Evolutionary conservation across 140 eudicot genomes (phyloP).

Genomic region (Oenanthe javanica): DNA sequence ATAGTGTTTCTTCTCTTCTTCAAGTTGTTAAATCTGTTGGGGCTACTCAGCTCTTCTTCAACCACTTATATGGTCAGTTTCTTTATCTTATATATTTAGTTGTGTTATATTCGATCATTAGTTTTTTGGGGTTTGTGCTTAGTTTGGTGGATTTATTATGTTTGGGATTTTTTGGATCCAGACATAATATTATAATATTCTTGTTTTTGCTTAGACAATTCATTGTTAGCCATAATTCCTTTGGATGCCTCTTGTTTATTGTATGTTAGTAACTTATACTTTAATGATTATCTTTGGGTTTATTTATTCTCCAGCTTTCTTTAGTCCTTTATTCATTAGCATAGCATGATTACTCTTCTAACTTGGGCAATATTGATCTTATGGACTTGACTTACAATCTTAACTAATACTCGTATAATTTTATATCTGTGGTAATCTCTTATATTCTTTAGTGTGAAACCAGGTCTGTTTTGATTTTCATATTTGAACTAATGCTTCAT

Average conservation of each 20-base stretch:
- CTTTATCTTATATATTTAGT: background rate
- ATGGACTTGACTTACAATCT: background rate
- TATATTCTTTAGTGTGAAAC: background rate
- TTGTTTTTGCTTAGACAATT: background rate
- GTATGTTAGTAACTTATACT: background rate
- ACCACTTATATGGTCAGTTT: slow-evolving; percentile 84
- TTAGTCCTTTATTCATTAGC: background rate
- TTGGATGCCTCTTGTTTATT: background rate
- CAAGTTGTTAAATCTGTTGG: slow-evolving; percentile 76
- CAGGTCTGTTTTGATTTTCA: background rate
- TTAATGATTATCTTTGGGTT: background rate
- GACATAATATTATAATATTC: background rate
- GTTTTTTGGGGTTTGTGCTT: background rate
- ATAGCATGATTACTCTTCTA: background rate
- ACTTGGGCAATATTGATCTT: no score
- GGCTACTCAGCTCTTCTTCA: slow-evolving; percentile 81
- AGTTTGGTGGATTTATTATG: background rate
- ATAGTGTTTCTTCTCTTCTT: slow-evolving; percentile 82
- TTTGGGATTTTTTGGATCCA: background rate
- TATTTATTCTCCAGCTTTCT: background rate
- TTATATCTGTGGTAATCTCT: background rate
- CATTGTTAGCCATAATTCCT: background rate
- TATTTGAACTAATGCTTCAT: background rate
- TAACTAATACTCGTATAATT: background rate
- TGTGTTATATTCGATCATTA: background rate